Evolutionary conservation across 225 moss, liverwort and hornwort genomes (phyloP).

Genomic region (Climacium dendroides): DNA sequence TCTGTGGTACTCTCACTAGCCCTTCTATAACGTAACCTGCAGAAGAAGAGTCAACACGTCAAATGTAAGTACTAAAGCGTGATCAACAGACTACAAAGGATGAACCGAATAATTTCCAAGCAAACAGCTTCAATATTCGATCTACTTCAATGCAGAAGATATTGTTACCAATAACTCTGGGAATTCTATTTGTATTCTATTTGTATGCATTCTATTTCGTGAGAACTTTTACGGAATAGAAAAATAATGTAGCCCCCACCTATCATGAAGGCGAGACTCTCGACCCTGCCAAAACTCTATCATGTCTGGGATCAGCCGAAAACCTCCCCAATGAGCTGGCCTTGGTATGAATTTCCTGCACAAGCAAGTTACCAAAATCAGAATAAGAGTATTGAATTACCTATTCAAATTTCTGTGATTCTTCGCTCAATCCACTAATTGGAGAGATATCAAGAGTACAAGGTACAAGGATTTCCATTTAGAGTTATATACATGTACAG

Average conservation of each 20-base stretch:
- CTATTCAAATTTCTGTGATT: neutral
- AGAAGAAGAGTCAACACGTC: neutral
- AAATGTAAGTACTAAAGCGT: neutral
- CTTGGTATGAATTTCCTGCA: conserved; percentile 56
- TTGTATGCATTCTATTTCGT: neutral
- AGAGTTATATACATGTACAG: neutral
- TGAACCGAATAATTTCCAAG: neutral
- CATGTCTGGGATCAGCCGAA: conserved; percentile 45
- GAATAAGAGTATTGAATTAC: neutral
- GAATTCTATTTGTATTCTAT: neutral
- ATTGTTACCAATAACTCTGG: neutral
- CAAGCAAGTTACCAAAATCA: neutral
- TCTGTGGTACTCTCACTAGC: neutral
- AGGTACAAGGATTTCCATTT: neutral
- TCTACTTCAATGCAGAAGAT: neutral
- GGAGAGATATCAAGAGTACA: neutral
- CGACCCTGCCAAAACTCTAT: conserved; percentile 98
- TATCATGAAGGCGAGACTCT: conserved; percentile 86
- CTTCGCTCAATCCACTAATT: neutral
- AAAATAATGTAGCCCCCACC: conserved; percentile 12
- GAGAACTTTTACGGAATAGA: neutral
- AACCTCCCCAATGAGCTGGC: conserved; percentile 81
- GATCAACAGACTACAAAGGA: neutral
- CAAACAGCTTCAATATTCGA: neutral
- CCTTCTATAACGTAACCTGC: conserved; percentile 67